A percentile compares a stretch with the other conserved stretches of the same genome.
Evolutionary conservation across 768 basidiomycete species (phyloP).

Genomic region (Termitomyces sp.): DNA sequence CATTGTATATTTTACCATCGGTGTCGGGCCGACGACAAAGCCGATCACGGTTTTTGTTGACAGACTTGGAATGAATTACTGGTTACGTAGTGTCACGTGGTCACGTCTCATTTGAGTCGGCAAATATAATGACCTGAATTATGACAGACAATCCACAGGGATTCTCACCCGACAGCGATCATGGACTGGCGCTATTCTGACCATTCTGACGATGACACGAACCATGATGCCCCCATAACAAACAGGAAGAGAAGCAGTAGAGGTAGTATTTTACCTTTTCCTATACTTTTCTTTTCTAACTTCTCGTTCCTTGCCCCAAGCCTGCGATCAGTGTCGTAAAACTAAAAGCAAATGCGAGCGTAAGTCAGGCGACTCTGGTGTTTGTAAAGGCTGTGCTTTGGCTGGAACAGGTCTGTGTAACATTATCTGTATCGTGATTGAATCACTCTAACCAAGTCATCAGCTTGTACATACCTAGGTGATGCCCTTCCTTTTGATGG

Average conservation of each 20-base stretch:
- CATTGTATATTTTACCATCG: constrained; percentile 3
- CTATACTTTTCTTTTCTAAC: not conserved
- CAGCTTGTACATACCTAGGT: constrained; percentile 69
- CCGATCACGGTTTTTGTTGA: constrained; percentile 4
- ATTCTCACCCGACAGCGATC: constrained; percentile 12
- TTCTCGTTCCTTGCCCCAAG: constrained; percentile 28
- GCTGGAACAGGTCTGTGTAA: constrained; percentile 44
- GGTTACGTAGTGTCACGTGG: constrained; percentile 24
- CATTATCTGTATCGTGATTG: not conserved
- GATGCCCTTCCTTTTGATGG: constrained; percentile 2
- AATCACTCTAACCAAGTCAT: constrained; percentile 7
- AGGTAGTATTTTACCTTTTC: constrained; percentile 27
- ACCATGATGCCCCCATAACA: constrained; percentile 32
- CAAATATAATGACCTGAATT: not conserved
- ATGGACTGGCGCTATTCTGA: constrained; percentile 62
- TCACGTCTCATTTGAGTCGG: constrained; percentile 7
- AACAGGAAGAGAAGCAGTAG: constrained; percentile 60
- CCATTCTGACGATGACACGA: constrained; percentile 50
- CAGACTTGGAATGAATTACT: not conserved
- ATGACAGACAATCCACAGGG: constrained; percentile 8
- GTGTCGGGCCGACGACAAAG: not conserved
- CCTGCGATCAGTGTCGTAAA: constrained; percentile 85
- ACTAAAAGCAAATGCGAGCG: constrained; percentile 86
- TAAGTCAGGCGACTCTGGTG: constrained; percentile 33
- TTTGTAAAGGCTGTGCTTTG: constrained; percentile 59